These are phyloP conservation scores for Amaranthus cruentus DNA, from an alignment of 148 eudicot species.

Conservation along the genomic window DNA sequence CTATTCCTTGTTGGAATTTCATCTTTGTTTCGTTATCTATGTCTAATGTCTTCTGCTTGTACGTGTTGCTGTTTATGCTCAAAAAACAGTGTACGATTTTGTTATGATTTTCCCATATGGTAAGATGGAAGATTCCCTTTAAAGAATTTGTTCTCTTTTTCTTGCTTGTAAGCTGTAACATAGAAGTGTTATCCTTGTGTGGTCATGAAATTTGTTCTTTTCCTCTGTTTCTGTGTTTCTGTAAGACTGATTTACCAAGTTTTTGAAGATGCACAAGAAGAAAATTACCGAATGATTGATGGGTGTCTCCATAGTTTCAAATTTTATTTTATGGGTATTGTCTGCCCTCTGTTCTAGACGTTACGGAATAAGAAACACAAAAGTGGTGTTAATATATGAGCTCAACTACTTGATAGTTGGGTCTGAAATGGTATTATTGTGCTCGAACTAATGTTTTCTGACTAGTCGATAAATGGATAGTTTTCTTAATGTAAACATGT, in stretches of 20 bases:
- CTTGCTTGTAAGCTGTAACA: not conserved
- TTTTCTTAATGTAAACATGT: not conserved
- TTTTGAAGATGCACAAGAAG: not conserved
- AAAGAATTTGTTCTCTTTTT: not conserved
- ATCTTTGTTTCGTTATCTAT: constrained; percentile 6
- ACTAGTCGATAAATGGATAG: not conserved
- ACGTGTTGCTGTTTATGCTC: constrained; percentile 1
- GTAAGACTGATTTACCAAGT: not conserved
- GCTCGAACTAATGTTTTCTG: not conserved
- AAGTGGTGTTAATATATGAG: too few relatives aligned
- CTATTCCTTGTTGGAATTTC: constrained; percentile 2
- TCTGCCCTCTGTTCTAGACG: not conserved
- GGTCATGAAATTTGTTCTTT: not conserved
- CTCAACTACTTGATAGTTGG: too few relatives aligned
- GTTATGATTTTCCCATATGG: constrained; percentile 1
- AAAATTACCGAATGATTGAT: not conserved
- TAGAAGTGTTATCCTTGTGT: not conserved
- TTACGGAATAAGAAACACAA: not conserved
- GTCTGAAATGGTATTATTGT: too few relatives aligned
- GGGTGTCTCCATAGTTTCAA: not conserved
- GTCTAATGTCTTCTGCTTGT: not conserved
- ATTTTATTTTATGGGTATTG: not conserved
- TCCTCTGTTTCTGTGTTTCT: not conserved
- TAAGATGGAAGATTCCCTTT: not conserved
- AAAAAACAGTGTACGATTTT: not conserved